A percentile compares a stretch with the other conserved stretches of the same genome.
These are phyloP conservation scores for Debaryomycetaceae sp. DNA, from an alignment of 1,139 yeast species.

Conservation along the genomic window DNA sequence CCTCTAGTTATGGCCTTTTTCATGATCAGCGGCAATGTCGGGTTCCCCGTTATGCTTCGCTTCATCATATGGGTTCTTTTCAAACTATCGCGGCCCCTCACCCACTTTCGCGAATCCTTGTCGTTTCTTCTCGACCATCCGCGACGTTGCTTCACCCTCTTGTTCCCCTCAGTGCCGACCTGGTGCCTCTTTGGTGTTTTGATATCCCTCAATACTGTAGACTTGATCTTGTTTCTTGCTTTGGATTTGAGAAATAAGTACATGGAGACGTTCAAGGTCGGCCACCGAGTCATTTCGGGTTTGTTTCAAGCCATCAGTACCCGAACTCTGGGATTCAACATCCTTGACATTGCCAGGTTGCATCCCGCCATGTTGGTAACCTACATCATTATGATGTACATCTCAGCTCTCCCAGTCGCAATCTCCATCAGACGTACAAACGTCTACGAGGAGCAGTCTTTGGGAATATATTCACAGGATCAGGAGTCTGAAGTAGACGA, in stretches of 20 bases:
- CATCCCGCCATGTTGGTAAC: conserved; percentile 92
- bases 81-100: conserved; percentile 55
- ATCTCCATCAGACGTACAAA: conserved; percentile 93
- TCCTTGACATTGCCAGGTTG: conserved; percentile 54
- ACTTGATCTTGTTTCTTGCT: conserved; percentile 67
- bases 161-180: conserved; percentile 87
- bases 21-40: conserved; percentile 85
- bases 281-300: conserved; percentile 69
- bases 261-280: conserved; percentile 42
- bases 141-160: conserved; percentile 85
- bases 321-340: conserved; percentile 85
- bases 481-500: conserved; percentile 19
- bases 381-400: conserved; percentile 95
- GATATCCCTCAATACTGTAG: conserved; percentile 61
- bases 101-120: conserved; percentile 61
- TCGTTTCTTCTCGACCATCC: conserved; percentile 92
- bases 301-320: conserved; percentile 86
- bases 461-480: conserved; percentile 60
- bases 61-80: conserved; percentile 72
- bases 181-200: conserved; percentile 86
- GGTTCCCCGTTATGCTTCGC: conserved; percentile 75
- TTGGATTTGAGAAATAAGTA: conserved; percentile 53
- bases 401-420: conserved; percentile 90
- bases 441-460: conserved; percentile 92
- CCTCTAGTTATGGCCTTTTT: conserved; percentile 55